Conservation (phyloP, 1,139 yeast species). For the Magnusiomyces fungicola region DNA sequence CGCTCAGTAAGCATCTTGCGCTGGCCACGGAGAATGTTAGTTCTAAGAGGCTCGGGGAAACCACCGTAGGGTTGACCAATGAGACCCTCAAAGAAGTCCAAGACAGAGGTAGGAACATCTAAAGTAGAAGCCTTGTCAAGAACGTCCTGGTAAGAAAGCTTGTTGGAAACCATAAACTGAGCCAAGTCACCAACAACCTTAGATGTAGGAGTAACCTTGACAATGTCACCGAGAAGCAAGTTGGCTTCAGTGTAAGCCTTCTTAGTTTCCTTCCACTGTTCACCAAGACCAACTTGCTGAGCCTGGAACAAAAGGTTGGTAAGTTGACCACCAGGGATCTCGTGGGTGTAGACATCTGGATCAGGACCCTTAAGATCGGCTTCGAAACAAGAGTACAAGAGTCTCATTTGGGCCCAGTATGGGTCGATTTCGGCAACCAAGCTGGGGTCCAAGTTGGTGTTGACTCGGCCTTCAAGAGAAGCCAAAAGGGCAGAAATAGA, state of each 20-base stretch:
- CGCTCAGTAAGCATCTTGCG: conserved; percentile 82
- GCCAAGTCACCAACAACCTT: conserved; percentile 99
- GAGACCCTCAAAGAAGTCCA: conserved; percentile 97
- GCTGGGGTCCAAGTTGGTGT: conserved; percentile 62
- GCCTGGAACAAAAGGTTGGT: conserved; percentile 98
- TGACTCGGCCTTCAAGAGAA: conserved; percentile 78
- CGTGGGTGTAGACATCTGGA: conserved; percentile 97
- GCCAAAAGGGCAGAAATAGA: conserved; percentile 89
- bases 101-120: conserved; percentile 96
- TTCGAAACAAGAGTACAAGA: conserved; percentile 92
- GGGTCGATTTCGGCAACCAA: conserved; percentile 77
- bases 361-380: conserved; percentile 99
- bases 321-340: conserved; percentile 98
- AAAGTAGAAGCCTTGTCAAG: conserved; percentile 76
- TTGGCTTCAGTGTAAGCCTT: conserved; percentile 89
- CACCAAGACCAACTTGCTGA: conserved; percentile 94
- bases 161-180: conserved; percentile 96
- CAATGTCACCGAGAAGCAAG: conserved; percentile 85
- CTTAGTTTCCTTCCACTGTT: conserved; percentile 93
- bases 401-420: conserved; percentile 98
- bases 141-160: conserved; percentile 78
- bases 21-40: conserved; percentile 80
- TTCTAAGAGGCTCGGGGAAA: conserved; percentile 97
- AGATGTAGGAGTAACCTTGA: conserved; percentile 97
- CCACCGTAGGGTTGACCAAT: conserved; percentile 99